phyloP scores from a whole-genome alignment of 2,329 filamentous ascomycete species.

The Neofusicoccum parvum region DNA sequence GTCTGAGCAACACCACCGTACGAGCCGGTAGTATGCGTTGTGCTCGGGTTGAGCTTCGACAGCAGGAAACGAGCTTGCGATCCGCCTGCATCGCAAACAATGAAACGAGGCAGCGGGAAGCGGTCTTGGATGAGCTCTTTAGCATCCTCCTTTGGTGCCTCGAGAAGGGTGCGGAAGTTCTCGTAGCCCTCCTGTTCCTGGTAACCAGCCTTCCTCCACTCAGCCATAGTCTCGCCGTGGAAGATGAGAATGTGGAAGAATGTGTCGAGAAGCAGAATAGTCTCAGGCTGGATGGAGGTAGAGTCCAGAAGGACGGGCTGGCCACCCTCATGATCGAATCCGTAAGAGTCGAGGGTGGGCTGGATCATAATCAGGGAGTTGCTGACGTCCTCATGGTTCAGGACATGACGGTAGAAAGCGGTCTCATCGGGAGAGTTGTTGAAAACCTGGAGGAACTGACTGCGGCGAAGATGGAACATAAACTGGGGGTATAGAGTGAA shows the following conservation, averaged over 20 bases:
- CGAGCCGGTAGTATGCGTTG: conserved; percentile 89
- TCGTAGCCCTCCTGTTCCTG: conserved; percentile 98
- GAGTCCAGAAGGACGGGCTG: conserved; percentile 95
- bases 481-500: conserved; percentile 99
- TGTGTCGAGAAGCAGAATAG: conserved; percentile 91
- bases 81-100: conserved; percentile 97
- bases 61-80: conserved; percentile 96
- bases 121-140: conserved; percentile 95
- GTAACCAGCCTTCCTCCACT: conserved; percentile 97
- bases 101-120: conserved; percentile 97
- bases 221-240: conserved; percentile 95
- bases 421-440: conserved; percentile 99
- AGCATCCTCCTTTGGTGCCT: conserved; percentile 95
- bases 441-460: conserved; percentile 98
- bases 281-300: conserved; percentile 91
- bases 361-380: conserved; percentile 99
- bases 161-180: conserved; percentile 85
- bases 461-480: conserved; percentile 98
- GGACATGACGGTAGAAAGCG: conserved; percentile 95
- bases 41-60: conserved; percentile 96
- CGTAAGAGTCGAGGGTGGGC: conserved; percentile 95
- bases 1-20: conserved; percentile 89
- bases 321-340: conserved; percentile 90
- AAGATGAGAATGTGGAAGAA: conserved; percentile 99
- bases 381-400: conserved; percentile 95